Evolutionary conservation across 257 asterid genomes (phyloP).

Genomic region (Solanum chilense): DNA sequence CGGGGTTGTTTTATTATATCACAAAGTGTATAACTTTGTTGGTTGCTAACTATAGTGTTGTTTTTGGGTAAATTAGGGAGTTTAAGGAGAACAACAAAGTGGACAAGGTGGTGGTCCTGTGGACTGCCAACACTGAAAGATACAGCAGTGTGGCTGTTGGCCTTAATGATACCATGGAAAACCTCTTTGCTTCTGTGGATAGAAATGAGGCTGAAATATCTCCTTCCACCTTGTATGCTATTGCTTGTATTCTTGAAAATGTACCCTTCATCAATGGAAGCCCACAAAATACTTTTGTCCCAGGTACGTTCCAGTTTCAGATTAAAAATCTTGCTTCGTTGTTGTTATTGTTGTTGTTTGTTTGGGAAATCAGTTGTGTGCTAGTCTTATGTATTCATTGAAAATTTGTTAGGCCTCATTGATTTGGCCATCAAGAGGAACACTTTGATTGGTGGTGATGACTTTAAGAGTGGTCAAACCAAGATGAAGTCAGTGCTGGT

Average conservation of each 20-base stretch:
- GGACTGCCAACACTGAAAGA: slow-evolving; percentile 99
- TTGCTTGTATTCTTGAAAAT: slow-evolving; percentile 75
- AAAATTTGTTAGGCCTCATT: slow-evolving; percentile 44
- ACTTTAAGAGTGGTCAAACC: slow-evolving; percentile 97
- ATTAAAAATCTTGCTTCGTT: neutral
- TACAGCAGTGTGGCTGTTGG: slow-evolving; percentile 89
- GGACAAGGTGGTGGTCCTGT: slow-evolving; percentile 77
- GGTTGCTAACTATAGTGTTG: neutral
- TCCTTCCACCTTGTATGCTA: slow-evolving; percentile 71
- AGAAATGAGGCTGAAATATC: slow-evolving; percentile 77
- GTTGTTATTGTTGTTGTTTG: neutral
- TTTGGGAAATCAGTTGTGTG: neutral
- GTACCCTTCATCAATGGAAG: slow-evolving; percentile 91
- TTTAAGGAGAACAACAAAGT: slow-evolving; percentile 80
- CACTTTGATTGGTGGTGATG: slow-evolving; percentile 93
- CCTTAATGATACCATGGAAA: slow-evolving; percentile 72
- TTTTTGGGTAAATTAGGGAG: slow-evolving; percentile 39
- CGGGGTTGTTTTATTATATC: neutral
- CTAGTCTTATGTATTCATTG: neutral
- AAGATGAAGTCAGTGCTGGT: slow-evolving; percentile 97
- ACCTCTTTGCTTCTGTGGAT: slow-evolving; percentile 68
- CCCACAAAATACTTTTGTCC: slow-evolving; percentile 98
- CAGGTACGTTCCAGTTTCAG: slow-evolving; percentile 29
- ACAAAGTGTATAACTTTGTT: neutral
- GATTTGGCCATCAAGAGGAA: slow-evolving; percentile 80